Evolutionary conservation across 257 asterid species (phyloP).

Genomic region (Orobanche coerulescens): DNA sequence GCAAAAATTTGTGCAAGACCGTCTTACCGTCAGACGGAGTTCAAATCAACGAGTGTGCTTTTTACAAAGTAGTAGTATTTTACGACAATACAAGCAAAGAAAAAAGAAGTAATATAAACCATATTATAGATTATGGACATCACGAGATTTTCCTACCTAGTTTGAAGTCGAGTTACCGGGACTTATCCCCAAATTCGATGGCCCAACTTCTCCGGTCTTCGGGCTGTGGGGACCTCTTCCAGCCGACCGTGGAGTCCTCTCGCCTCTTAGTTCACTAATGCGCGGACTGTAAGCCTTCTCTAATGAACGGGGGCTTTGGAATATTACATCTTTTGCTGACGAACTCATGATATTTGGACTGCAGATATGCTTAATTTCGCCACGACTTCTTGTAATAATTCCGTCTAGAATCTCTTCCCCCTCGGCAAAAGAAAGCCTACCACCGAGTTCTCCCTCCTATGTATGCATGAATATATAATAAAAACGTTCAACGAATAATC

Average conservation of each 20-base stretch:
- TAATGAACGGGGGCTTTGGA: conserved; percentile 56
- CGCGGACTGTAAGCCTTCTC: conserved; percentile 56
- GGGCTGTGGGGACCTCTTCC: conserved; percentile 49
- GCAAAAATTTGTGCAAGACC: conserved; percentile 15
- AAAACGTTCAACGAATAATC: too few relatives aligned
- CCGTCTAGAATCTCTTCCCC: conserved; percentile 74
- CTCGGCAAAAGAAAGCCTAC: conserved; percentile 42
- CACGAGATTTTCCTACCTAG: conserved; percentile 4
- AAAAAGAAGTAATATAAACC: conserved; percentile 12
- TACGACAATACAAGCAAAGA: conserved; percentile 22
- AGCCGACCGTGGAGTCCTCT: conserved; percentile 26
- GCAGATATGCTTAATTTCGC: conserved; percentile 58
- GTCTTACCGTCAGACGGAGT: too few relatives aligned
- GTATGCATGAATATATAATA: background rate
- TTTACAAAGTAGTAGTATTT: too few relatives aligned
- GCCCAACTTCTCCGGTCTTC: conserved; percentile 36
- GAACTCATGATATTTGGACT: conserved; percentile 61
- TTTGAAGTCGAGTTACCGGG: conserved; percentile 30
- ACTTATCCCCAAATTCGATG: conserved; percentile 49
- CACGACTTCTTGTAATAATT: conserved; percentile 75
- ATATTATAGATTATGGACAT: background rate
- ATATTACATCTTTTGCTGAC: conserved; percentile 40
- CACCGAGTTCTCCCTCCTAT: conserved; percentile 65
- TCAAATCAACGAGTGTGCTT: too few relatives aligned
- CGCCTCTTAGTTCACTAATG: conserved; percentile 47